Conservation (phyloP, 345 rosid genomes). For the Sapria himalayana region DNA sequence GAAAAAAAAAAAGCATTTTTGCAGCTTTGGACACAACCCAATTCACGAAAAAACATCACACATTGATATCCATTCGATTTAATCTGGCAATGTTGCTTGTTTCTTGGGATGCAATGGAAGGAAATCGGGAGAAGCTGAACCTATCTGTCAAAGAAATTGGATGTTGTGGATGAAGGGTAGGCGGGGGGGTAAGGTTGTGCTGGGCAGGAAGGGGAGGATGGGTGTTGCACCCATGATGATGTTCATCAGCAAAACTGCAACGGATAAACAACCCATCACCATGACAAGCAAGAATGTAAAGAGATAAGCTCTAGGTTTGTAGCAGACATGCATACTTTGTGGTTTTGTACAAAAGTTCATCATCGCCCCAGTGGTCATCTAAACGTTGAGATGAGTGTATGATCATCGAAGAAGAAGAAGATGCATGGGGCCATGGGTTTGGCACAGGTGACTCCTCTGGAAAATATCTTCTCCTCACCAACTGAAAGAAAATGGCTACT, state of each 20-base stretch:
- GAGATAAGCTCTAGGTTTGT: not conserved
- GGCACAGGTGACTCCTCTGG: slow-evolving; percentile 58
- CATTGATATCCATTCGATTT: slow-evolving; percentile 71
- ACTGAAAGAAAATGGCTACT: slow-evolving; percentile 20
- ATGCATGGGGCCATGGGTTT: slow-evolving; percentile 77
- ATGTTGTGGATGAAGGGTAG: slow-evolving; percentile 85
- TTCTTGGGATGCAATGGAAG: slow-evolving; percentile 31
- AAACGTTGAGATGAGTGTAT: slow-evolving; percentile 39
- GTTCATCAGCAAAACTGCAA: slow-evolving; percentile 46
- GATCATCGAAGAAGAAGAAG: slow-evolving; percentile 38
- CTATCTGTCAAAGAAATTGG: slow-evolving; percentile 54
- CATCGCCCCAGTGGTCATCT: slow-evolving; percentile 52
- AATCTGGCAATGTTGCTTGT: slow-evolving; percentile 34
- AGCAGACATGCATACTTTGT: slow-evolving; percentile 30
- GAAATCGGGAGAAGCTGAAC: slow-evolving; percentile 57
- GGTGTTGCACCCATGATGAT: slow-evolving; percentile 45
- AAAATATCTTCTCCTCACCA: slow-evolving; percentile 87
- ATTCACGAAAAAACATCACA: slow-evolving; percentile 14
- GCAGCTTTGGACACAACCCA: too few relatives aligned
- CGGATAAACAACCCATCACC: not conserved
- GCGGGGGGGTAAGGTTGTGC: slow-evolving; percentile 87
- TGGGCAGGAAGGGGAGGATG: slow-evolving; percentile 88
- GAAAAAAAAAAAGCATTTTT: too few relatives aligned
- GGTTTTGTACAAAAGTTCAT: slow-evolving; percentile 37
- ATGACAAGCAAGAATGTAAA: not conserved